Evolutionary conservation across 2,329 filamentous ascomycete species (phyloP).

Genomic region (Trichoderma endophyticum): DNA sequence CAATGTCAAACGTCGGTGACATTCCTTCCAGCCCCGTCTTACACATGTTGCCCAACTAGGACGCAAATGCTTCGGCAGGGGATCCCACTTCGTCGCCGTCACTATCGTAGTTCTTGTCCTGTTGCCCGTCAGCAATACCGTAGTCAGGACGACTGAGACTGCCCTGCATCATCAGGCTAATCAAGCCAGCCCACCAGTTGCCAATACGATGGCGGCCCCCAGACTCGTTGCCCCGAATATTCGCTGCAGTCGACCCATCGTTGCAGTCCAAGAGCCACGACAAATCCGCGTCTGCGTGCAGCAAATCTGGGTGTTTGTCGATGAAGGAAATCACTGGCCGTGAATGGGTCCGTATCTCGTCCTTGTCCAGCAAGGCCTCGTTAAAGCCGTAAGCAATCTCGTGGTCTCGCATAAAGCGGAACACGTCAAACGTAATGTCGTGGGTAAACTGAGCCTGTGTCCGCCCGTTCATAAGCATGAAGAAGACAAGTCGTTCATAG

Average conservation of each 20-base stretch:
- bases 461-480: neutral
- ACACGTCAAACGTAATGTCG: conserved; percentile 77
- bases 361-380: conserved; percentile 46
- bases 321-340: conserved; percentile 46
- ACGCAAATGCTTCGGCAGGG: conserved; percentile 30
- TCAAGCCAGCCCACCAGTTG: neutral
- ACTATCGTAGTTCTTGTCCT: conserved; percentile 17
- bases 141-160: conserved; percentile 20
- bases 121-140: conserved; percentile 15
- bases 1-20: conserved; percentile 55
- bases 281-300: conserved; percentile 48
- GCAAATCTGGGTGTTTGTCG: conserved; percentile 40
- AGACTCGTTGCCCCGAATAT: neutral
- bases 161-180: conserved; percentile 23
- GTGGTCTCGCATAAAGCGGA: conserved; percentile 80
- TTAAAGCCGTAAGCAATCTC: conserved; percentile 74
- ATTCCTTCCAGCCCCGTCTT: conserved; percentile 49
- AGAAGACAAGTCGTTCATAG: neutral
- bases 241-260: neutral
- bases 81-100: conserved; percentile 23
- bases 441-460: conserved; percentile 51
- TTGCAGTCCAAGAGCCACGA: conserved; percentile 42
- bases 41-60: conserved; percentile 40
- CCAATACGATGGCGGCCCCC: neutral
- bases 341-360: conserved; percentile 43